Conservation (phyloP, 257 asterid genomes). For the Capsicum chinense region DNA sequence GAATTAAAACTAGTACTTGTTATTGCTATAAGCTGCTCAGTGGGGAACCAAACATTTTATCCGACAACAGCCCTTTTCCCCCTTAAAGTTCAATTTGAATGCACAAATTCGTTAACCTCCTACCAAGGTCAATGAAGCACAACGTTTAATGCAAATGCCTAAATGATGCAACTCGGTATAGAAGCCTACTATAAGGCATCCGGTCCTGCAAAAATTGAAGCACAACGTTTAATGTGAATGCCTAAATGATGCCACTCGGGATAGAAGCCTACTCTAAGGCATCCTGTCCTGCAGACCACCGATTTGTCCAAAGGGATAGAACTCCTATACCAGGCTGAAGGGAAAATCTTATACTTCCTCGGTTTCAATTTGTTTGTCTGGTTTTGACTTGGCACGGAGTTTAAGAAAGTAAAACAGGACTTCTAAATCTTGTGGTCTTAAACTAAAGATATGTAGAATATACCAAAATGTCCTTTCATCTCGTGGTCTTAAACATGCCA, state of each 20-base stretch:
- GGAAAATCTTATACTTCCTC: background rate
- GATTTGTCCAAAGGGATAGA: background rate
- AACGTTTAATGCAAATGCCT: background rate
- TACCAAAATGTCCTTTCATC: background rate
- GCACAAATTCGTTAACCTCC: background rate
- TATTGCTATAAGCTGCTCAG: conserved; percentile 1
- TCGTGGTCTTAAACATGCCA: background rate
- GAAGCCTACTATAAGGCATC: background rate
- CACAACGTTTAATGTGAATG: background rate
- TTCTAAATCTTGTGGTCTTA: background rate
- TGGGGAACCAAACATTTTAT: background rate
- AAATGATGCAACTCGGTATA: background rate
- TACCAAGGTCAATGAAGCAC: background rate
- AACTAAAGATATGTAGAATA: background rate
- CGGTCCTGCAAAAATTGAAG: background rate
- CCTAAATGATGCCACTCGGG: conserved; percentile 4
- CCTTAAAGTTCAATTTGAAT: background rate
- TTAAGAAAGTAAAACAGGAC: background rate
- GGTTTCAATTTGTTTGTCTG: background rate
- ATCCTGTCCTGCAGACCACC: background rate
- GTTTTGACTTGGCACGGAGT: background rate
- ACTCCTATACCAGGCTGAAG: background rate
- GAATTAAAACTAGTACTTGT: background rate
- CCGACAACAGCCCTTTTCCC: background rate
- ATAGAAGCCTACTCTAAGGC: background rate